Evolutionary conservation across 257 asterid genomes (phyloP).

Genomic region (Fraxinus pennsylvanica): DNA sequence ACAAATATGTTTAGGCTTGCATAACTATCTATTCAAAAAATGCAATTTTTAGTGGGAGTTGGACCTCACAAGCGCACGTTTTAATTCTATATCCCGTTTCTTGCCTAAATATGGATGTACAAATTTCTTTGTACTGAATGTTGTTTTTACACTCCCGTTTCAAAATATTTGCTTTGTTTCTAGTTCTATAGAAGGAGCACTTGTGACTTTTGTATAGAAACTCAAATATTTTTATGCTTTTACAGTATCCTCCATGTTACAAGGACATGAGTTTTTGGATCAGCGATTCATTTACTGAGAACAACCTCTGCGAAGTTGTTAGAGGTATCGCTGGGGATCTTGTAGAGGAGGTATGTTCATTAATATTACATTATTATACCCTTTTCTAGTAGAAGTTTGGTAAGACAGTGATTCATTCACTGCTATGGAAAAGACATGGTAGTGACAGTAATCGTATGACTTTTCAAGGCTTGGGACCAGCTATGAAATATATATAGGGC

Average conservation of each 20-base stretch:
- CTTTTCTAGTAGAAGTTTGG: neutral
- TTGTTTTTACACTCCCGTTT: neutral
- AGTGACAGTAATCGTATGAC: no score
- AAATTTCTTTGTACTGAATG: neutral
- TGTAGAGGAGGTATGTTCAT: slow-evolving; percentile 70
- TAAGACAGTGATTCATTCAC: neutral
- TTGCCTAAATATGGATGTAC: neutral
- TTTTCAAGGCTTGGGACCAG: no score
- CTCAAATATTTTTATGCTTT: slow-evolving; percentile 12
- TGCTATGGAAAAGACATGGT: no score
- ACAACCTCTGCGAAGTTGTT: slow-evolving; percentile 83
- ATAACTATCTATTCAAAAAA: slow-evolving; percentile 2
- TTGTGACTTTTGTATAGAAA: slow-evolving; percentile 5
- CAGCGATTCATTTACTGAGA: slow-evolving; percentile 77
- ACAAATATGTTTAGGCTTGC: slow-evolving; percentile 3
- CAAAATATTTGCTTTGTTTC: neutral
- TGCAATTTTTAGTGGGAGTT: neutral
- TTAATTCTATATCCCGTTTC: neutral
- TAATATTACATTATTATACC: slow-evolving; percentile 4
- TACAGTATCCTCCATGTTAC: slow-evolving; percentile 91
- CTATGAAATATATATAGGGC: no score
- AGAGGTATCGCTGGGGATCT: slow-evolving; percentile 92
- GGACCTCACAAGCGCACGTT: neutral
- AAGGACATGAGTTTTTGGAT: slow-evolving; percentile 96
- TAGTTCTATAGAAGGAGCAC: neutral